Percentiles rank a stretch among this genome's conserved stretches.
These are phyloP conservation scores for Linnemannia hyalina DNA, from an alignment of 192 early-diverging fungal species.

Conservation along the genomic window DNA sequence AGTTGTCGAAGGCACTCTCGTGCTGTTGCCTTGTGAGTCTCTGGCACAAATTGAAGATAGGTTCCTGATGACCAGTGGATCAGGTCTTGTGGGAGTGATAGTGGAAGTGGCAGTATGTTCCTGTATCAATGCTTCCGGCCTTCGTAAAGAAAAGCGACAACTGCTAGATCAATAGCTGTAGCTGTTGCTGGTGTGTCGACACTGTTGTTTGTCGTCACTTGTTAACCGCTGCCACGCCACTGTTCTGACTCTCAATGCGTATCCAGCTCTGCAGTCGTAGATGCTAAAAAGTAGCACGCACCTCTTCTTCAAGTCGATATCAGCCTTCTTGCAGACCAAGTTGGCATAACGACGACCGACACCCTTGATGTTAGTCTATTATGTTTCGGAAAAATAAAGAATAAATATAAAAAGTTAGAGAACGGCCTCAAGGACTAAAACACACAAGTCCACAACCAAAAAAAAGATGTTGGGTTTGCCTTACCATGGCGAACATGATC, in stretches of 20 bases:
- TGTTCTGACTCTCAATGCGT: neutral
- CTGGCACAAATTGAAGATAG: neutral
- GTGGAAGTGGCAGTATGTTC: neutral
- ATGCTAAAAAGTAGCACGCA: conserved; percentile 36
- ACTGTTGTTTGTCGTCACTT: neutral
- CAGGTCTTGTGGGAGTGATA: neutral
- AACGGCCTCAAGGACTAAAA: neutral
- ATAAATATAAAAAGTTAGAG: neutral
- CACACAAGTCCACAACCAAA: neutral
- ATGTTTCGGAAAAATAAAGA: neutral
- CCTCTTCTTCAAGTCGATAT: conserved; percentile 97
- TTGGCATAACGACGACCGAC: conserved; percentile 99
- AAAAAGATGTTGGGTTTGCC: conserved; percentile 14
- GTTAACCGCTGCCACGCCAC: neutral
- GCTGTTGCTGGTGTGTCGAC: neutral
- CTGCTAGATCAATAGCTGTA: neutral
- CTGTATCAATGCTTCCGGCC: neutral
- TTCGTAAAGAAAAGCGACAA: neutral
- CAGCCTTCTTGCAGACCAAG: conserved; percentile 99
- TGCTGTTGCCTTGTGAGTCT: neutral
- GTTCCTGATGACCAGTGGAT: neutral
- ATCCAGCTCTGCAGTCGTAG: neutral
- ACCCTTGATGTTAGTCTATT: conserved; percentile 93
- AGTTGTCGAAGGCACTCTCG: too few relatives aligned
- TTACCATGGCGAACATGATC: conserved; percentile 91